A percentile compares a stretch with the other conserved stretches of the same genome.
These are phyloP conservation scores for Pichia scutulata DNA, from an alignment of 805 yeast species.

Conservation along the genomic window DNA sequence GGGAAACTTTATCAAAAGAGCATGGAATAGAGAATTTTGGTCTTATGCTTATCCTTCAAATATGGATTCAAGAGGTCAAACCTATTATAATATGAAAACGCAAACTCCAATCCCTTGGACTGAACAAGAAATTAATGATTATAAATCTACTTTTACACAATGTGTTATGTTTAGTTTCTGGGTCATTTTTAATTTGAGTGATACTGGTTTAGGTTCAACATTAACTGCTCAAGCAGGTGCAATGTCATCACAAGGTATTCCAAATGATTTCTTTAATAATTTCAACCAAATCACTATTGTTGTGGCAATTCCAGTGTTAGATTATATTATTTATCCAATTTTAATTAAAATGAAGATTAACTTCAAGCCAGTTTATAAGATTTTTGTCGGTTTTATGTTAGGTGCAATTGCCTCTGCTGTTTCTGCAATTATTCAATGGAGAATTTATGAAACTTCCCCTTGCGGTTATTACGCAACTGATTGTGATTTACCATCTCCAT, in stretches of 20 bases:
- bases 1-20: too few species aligned
- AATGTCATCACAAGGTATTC: slow-evolving; percentile 45
- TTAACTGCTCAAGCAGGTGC: slow-evolving; percentile 49
- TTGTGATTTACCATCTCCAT: slow-evolving; percentile 27
- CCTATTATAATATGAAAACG: slow-evolving; percentile 20
- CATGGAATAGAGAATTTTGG: too few species aligned
- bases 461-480: slow-evolving; percentile 41
- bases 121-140: slow-evolving; percentile 42
- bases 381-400: slow-evolving; percentile 39
- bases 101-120: slow-evolving; percentile 27
- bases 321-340: slow-evolving; percentile 39
- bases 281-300: slow-evolving; percentile 50
- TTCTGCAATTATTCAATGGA: slow-evolving; percentile 44
- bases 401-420: slow-evolving; percentile 41
- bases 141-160: slow-evolving; percentile 34
- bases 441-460: slow-evolving; percentile 41
- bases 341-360: slow-evolving; percentile 36
- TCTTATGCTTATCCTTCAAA: not conserved
- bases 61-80: not conserved
- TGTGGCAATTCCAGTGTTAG: slow-evolving; percentile 43
- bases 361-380: slow-evolving; percentile 38
- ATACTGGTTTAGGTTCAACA: slow-evolving; percentile 40
- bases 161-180: slow-evolving; percentile 40
- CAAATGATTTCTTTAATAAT: slow-evolving; percentile 47
- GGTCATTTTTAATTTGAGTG: slow-evolving; percentile 32